Evolutionary conservation across 306 rosid species (phyloP), one percentile per base, ranked within the genome.

Genomic region (Trifolium repens): DNA sequence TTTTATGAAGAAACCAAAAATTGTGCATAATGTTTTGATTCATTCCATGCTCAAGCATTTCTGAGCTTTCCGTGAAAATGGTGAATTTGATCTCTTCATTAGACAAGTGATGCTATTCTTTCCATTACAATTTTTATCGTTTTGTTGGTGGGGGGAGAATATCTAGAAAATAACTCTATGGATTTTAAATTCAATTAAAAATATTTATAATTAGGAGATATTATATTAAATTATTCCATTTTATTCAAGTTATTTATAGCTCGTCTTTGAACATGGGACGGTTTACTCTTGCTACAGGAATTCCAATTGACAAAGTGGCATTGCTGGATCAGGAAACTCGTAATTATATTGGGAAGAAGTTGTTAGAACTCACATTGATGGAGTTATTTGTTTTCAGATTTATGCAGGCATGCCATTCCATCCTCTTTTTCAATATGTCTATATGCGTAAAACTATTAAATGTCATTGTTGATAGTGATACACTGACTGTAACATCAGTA

Each of bases 271-370:
- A 76, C 60, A 17, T 19, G n/a, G 64, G 71, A 35, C 83, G 67
- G 35, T 74, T 77, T 74, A 84, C 74, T 55, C 65, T 72, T 89
- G 76, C 68, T 73, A 59, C 96, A 94, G 98, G 98, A 75, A 83
- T 94, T 80, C 87, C 98, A 50, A 81, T 94, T 75, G 98, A 94
- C 81, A 87, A 87, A 90, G 98, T 94, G 76, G 96, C 96, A 39
- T 81, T 82, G 61, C 74, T 89, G 81, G 82, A 82, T 88, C 97
- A 91, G 85, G 91, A 90, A 82, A 92, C 96, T 65, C 96, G 98
- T 53, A 88, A 91, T 83, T 84, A 80, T 88, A 84, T 94, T 79
- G 98, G 97, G 78, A 88, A 68, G 55, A 94, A 86, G 85, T 82
- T 94, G 83, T 86, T 94, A 79, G 96, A 90, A 82, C 94, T 91